A percentile compares a stretch with the other conserved stretches of the same genome.
Evolutionary conservation across 306 rosid species (phyloP).

Genomic region (Vicia villosa): DNA sequence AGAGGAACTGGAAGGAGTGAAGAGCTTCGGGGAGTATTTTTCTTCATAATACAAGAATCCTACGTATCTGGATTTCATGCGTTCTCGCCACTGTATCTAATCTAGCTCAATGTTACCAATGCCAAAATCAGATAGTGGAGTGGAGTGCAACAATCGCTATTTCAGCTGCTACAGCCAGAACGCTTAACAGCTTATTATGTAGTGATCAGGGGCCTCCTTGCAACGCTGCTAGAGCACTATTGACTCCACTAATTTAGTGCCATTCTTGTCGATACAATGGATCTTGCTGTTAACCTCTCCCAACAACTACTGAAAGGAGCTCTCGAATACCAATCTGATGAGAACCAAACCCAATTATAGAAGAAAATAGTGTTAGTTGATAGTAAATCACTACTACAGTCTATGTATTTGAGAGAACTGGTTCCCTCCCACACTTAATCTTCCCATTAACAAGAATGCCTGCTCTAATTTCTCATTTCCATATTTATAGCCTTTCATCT

Average conservation of each 20-base stretch:
- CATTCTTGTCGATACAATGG: not conserved
- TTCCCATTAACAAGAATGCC: not conserved
- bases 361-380: not conserved
- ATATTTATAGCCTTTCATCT: slow-evolving; percentile 1
- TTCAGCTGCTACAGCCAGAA: not conserved
- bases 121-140: not conserved
- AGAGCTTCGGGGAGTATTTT: too few species aligned
- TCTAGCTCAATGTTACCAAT: not conserved
- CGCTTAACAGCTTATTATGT: not conserved
- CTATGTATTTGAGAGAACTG: not conserved
- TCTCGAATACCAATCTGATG: not conserved
- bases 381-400: not conserved
- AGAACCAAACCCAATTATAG: not conserved
- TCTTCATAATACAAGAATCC: too few species aligned
- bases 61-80: not conserved
- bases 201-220: not conserved
- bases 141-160: not conserved
- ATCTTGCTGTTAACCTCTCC: not conserved
- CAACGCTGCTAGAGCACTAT: not conserved
- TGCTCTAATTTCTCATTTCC: not conserved
- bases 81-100: not conserved
- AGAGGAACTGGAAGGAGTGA: too few species aligned
- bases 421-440: not conserved
- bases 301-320: not conserved
- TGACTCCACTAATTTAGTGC: not conserved